Conservation (phyloP, 768 basidiomycete genomes). For the Russula sp. region DNA sequence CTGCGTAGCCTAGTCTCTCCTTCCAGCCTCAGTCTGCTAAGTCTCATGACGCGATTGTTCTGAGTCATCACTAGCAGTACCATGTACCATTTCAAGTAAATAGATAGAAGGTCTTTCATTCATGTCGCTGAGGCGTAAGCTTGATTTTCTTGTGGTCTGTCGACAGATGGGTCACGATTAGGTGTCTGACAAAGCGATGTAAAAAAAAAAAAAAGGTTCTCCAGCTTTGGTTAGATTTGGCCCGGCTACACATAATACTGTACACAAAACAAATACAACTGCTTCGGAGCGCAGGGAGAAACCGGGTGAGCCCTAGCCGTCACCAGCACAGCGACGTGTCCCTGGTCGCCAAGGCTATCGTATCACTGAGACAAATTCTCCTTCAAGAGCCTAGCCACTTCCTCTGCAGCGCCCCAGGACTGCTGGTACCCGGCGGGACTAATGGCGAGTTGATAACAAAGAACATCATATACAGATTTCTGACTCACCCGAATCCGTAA, state of each 20-base stretch:
- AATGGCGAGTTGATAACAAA: background rate
- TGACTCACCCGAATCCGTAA: constrained; percentile 55
- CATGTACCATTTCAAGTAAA: too few species aligned
- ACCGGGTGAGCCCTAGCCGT: background rate
- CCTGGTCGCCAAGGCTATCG: background rate
- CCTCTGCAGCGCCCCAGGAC: constrained; percentile 36
- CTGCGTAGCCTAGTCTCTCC: too few species aligned
- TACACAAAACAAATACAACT: background rate
- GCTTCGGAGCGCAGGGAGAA: background rate
- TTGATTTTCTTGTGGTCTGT: too few species aligned
- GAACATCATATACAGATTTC: constrained; percentile 27
- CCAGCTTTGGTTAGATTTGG: background rate
- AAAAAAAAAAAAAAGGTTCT: too few species aligned
- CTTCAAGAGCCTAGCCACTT: constrained; percentile 30
- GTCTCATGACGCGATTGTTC: too few species aligned
- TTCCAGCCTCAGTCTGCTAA: too few species aligned
- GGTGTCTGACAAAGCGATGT: too few species aligned
- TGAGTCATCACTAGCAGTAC: too few species aligned
- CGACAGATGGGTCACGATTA: too few species aligned
- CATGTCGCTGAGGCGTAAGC: too few species aligned
- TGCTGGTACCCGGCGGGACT: constrained; percentile 36
- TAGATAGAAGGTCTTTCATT: too few species aligned
- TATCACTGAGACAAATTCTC: constrained; percentile 17
- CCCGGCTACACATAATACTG: background rate
- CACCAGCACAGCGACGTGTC: background rate